Base-by-base conservation (phyloP, 2,329 filamentous ascomycete genomes). In the Clonostachys rhizophaga region DNA sequence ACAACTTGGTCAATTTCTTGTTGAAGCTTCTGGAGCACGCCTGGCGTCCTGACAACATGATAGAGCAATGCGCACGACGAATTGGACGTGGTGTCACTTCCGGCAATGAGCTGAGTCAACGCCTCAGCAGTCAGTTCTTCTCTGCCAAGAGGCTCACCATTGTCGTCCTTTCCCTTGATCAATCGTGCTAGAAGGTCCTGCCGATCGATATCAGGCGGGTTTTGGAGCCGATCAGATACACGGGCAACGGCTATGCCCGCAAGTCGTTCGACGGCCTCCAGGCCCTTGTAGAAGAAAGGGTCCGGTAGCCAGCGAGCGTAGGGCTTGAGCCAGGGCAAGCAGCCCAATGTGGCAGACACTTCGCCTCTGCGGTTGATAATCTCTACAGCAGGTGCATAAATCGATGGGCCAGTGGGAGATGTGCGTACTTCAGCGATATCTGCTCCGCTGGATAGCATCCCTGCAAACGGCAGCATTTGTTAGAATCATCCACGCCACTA, bases 351-450 rank as follows among this genome's bases (percentile, higher is more conserved):
- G 5, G 83, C 87, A 12, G 86, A 91, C 33, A 96, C 89, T 60
- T 96, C 91, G 47, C 91, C 91, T 43, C 91, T 78, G 13, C 91
- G 81, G 69, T 96, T 96, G 47, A 96, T 74, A 5, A 95, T 91
- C 67, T 96, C 84, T 51, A 96, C 89, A 10, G 91, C 91, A 0
- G 86, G 80, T 0, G 86, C 87, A 57, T 86, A 89, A 30, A 81
- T 80, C 5, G 86, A 79, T 3, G 79, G 72, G 1, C 76, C 72
- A 49, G 82, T 73, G 0, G 84, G 81, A 0, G 76, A 77, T 50
- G 71, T 68, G 42, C 83, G 78, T 44, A 92, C 82, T 65, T 92
- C 87, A 4, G 89, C 87, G 44, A 89, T 75, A 62, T 95, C 89
- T 49, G 79, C 78, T 16, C 89, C 89, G 50, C 84, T 81, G 45